Evolutionary conservation across 192 early-diverging fungal species (phyloP).

Genomic region (Coemansia asiatica): DNA sequence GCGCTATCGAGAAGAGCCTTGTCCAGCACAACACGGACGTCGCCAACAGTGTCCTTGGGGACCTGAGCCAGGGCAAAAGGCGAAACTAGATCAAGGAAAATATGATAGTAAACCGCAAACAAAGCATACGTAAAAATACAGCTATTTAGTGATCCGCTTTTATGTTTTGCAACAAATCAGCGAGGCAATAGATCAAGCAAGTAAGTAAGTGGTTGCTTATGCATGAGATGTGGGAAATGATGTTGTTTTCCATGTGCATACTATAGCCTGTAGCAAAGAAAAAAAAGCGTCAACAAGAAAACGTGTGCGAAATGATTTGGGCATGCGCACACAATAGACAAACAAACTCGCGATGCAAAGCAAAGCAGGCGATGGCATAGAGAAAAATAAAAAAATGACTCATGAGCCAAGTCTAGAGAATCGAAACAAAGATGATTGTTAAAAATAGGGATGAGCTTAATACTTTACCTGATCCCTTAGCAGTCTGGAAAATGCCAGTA

Average conservation of each 20-base stretch:
- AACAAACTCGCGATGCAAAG: background rate
- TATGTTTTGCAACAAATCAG: background rate
- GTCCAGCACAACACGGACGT: constrained; percentile 75
- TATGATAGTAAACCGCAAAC: background rate
- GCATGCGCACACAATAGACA: background rate
- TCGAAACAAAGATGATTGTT: background rate
- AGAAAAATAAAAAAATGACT: constrained; percentile 2
- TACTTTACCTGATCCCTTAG: constrained; percentile 63
- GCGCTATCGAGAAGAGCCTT: constrained; percentile 57
- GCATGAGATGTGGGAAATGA: background rate
- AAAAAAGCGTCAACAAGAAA: too few relatives aligned
- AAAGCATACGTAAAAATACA: too few relatives aligned
- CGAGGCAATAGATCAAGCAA: too few relatives aligned
- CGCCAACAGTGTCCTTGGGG: constrained; percentile 53
- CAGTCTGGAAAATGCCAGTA: constrained; percentile 53
- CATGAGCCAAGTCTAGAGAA: constrained; percentile 5
- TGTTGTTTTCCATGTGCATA: too few relatives aligned
- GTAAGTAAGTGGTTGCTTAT: too few relatives aligned
- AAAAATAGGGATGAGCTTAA: background rate
- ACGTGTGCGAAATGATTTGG: background rate
- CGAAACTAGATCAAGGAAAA: constrained; percentile 57
- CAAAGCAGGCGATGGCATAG: background rate
- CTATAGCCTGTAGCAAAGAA: background rate
- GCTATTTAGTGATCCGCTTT: constrained; percentile 7
- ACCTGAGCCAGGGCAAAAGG: constrained; percentile 73